Evolutionary conservation across 148 eudicot genomes (phyloP).

Genomic region (Fagopyrum tataricum): DNA sequence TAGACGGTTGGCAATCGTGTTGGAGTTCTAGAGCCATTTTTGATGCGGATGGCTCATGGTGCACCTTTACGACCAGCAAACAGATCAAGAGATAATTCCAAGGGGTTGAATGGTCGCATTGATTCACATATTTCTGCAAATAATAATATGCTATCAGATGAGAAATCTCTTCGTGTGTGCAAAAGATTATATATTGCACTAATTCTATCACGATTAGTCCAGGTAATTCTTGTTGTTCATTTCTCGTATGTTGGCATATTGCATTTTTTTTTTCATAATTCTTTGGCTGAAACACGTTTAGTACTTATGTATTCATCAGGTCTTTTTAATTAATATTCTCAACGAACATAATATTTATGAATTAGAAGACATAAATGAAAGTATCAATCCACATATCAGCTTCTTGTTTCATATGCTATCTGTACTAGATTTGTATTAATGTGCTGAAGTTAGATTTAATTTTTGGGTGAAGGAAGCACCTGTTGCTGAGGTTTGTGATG

Average conservation of each 20-base stretch:
- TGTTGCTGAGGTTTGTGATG: slow-evolving; percentile 80
- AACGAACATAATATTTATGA: neutral
- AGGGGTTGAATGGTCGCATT: slow-evolving; percentile 39
- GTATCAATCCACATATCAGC: neutral
- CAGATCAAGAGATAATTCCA: slow-evolving; percentile 40
- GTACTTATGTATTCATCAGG: neutral
- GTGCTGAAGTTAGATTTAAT: slow-evolving; percentile 13
- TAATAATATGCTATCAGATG: slow-evolving; percentile 57
- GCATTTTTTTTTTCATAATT: neutral
- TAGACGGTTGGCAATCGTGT: slow-evolving; percentile 97
- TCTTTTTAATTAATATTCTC: neutral
- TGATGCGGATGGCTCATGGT: slow-evolving; percentile 99
- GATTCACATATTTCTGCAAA: slow-evolving; percentile 40
- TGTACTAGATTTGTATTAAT: neutral
- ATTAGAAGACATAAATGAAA: neutral
- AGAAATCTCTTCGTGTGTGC: slow-evolving; percentile 81
- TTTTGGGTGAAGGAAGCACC: slow-evolving; percentile 59
- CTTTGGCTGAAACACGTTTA: neutral
- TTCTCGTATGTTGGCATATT: neutral
- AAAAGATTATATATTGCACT: slow-evolving; percentile 91
- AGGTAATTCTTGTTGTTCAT: slow-evolving; percentile 36
- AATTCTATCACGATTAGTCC: slow-evolving; percentile 83
- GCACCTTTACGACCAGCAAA: slow-evolving; percentile 55
- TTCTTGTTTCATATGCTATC: neutral
- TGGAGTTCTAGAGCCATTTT: slow-evolving; percentile 89